Evolutionary conservation across 257 asterid genomes (phyloP).

Genomic region (Primulina eburnea): DNA sequence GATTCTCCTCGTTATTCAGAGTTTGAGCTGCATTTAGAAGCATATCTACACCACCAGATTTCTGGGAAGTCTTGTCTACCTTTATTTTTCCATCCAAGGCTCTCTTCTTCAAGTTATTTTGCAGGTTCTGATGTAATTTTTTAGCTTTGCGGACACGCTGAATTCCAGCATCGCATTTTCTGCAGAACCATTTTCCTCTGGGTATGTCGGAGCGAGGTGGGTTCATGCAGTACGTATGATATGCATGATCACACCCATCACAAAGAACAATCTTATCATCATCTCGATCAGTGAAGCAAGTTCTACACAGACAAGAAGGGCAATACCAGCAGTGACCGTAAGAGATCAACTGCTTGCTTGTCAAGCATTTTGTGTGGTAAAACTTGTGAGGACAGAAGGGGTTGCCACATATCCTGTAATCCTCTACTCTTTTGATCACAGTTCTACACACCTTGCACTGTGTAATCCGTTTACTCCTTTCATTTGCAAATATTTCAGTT

Average conservation of each 20-base stretch:
- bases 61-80: slow-evolving; percentile 35
- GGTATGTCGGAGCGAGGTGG: slow-evolving; percentile 67
- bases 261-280: slow-evolving; percentile 85
- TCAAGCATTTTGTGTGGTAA: slow-evolving; percentile 77
- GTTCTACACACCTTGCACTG: slow-evolving; percentile 63
- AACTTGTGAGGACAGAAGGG: slow-evolving; percentile 70
- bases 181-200: slow-evolving; percentile 76
- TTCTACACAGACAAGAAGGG: slow-evolving; percentile 85
- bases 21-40: slow-evolving; percentile 77
- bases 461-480: slow-evolving; percentile 27
- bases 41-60: slow-evolving; percentile 84
- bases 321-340: slow-evolving; percentile 78
- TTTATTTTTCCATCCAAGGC: slow-evolving; percentile 33
- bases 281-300: slow-evolving; percentile 64
- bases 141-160: slow-evolving; percentile 49
- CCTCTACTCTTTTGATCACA: slow-evolving; percentile 42
- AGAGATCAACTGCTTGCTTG: slow-evolving; percentile 51
- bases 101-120: slow-evolving; percentile 34
- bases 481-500: slow-evolving; percentile 39
- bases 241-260: slow-evolving; percentile 86
- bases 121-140: slow-evolving; percentile 36
- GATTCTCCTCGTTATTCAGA: slow-evolving; percentile 59
- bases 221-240: slow-evolving; percentile 74
- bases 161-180: slow-evolving; percentile 52
- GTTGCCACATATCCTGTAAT: slow-evolving; percentile 63